Evolutionary conservation across 106 monocot species (phyloP).

Genomic region (Platanthera zijinensis): DNA sequence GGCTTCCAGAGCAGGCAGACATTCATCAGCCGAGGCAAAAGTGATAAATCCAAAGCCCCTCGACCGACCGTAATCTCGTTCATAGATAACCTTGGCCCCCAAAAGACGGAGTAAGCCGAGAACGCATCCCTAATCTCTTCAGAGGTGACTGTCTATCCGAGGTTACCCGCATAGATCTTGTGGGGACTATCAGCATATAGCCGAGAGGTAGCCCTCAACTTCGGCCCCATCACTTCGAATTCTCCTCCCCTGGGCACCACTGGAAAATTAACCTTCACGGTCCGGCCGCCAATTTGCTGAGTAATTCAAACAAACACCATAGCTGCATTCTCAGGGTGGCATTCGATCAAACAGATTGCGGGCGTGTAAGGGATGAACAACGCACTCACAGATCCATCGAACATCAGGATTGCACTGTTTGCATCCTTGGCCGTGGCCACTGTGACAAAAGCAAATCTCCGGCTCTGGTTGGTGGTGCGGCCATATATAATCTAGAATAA

Average conservation of each 20-base stretch:
- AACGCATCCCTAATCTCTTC: conserved; percentile 50
- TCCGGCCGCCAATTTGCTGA: conserved; percentile 66
- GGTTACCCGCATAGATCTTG: conserved; percentile 86
- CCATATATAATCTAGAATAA: conserved; percentile 51
- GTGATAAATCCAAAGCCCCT: conserved; percentile 79
- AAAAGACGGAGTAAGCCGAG: conserved; percentile 42
- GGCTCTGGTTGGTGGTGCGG: conserved; percentile 77
- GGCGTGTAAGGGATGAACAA: background rate
- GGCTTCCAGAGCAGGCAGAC: conserved; percentile 45
- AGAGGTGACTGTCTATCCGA: conserved; percentile 64
- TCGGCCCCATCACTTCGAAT: conserved; percentile 46
- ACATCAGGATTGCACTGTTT: conserved; percentile 60
- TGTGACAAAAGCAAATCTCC: conserved; percentile 90
- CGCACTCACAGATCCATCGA: conserved; percentile 57
- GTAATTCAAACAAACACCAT: background rate
- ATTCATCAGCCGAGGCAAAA: conserved; percentile 53
- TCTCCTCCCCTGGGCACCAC: conserved; percentile 92
- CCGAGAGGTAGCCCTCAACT: conserved; percentile 18
- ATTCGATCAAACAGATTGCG: background rate
- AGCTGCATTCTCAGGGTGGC: background rate
- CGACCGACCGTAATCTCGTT: conserved; percentile 63
- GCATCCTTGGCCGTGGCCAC: conserved; percentile 57
- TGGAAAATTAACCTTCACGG: conserved; percentile 87
- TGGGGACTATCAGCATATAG: conserved; percentile 51
- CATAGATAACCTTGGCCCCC: conserved; percentile 72